Evolutionary conservation across 202 grass and related monocot species (phyloP).

Genomic region (Miscanthus sacchariflorus): DNA sequence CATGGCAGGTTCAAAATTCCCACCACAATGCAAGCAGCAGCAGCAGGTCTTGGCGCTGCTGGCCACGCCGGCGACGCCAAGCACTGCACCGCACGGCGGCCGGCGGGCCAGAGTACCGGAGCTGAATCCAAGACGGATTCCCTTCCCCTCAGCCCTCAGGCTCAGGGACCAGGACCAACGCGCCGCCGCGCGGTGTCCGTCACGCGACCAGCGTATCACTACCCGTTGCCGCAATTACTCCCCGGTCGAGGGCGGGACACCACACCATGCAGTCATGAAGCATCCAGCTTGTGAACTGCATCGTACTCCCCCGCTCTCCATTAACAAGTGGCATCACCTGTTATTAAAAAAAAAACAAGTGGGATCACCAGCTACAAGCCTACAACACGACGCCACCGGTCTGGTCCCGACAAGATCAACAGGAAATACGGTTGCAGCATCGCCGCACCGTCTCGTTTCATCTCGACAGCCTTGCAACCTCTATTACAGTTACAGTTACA

Average conservation of each 20-base stretch:
- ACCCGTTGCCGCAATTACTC: slow-evolving; percentile 52
- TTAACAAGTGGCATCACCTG: background rate
- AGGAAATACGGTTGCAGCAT: background rate
- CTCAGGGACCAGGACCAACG: background rate
- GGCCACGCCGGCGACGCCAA: background rate
- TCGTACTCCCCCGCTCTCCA: slow-evolving; percentile 5
- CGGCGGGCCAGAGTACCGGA: slow-evolving; percentile 4
- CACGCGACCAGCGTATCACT: slow-evolving; percentile 33
- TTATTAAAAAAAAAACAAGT: background rate
- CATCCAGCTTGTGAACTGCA: background rate
- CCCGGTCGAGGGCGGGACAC: background rate
- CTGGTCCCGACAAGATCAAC: background rate
- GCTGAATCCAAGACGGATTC: slow-evolving; percentile 23
- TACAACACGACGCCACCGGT: background rate
- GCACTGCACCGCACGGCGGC: background rate
- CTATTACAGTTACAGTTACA: background rate
- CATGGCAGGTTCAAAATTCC: too few relatives aligned
- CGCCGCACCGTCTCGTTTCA: background rate
- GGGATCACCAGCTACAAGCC: background rate
- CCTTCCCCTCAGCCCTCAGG: background rate
- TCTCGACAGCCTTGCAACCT: background rate
- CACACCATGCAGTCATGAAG: background rate
- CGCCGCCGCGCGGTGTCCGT: background rate
- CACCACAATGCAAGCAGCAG: too few relatives aligned
- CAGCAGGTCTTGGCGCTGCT: background rate